phyloP scores from a whole-genome alignment of 2,329 filamentous ascomycete species.

The Aureobasidium subglaciale region DNA sequence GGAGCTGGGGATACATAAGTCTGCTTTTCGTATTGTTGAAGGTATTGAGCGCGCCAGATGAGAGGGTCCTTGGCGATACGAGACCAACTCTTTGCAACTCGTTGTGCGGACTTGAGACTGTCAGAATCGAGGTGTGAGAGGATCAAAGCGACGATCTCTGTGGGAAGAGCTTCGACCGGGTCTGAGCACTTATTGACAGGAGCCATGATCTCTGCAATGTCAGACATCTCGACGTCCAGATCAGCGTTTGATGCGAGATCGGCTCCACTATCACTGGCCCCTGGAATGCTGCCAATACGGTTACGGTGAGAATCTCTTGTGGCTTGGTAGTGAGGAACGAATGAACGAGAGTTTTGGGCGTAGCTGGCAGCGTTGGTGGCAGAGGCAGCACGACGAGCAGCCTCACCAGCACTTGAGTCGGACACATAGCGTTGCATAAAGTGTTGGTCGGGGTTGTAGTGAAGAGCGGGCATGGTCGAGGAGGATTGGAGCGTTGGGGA shows the following conservation, averaged over 20 bases:
- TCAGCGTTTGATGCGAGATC: conserved; percentile 31
- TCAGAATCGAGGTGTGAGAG: conserved; percentile 53
- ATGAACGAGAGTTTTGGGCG: not conserved
- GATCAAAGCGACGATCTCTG: conserved; percentile 53
- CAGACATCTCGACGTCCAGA: conserved; percentile 23
- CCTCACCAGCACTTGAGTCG: conserved; percentile 14
- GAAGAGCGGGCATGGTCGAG: conserved; percentile 16
- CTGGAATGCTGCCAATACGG: conserved; percentile 18
- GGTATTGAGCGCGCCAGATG: conserved; percentile 58
- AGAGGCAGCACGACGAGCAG: conserved; percentile 17
- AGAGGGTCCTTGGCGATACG: conserved; percentile 48
- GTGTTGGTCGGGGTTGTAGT: conserved; percentile 12
- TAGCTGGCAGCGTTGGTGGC: conserved; percentile 13
- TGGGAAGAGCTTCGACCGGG: conserved; percentile 48
- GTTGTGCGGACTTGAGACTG: conserved; percentile 48
- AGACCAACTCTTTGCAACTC: conserved; percentile 52
- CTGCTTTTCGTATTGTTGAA: conserved; percentile 44
- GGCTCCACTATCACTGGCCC: conserved; percentile 31
- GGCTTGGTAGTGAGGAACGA: conserved; percentile 16
- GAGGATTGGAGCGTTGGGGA: conserved; percentile 12
- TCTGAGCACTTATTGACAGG: conserved; percentile 29
- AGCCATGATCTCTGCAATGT: conserved; percentile 11
- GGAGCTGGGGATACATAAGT: conserved; percentile 40
- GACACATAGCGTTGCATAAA: conserved; percentile 5
- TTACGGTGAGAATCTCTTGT: conserved; percentile 14